These are phyloP conservation scores for Vigna nakashimae DNA, from an alignment of 306 rosid species.

Conservation along the genomic window DNA sequence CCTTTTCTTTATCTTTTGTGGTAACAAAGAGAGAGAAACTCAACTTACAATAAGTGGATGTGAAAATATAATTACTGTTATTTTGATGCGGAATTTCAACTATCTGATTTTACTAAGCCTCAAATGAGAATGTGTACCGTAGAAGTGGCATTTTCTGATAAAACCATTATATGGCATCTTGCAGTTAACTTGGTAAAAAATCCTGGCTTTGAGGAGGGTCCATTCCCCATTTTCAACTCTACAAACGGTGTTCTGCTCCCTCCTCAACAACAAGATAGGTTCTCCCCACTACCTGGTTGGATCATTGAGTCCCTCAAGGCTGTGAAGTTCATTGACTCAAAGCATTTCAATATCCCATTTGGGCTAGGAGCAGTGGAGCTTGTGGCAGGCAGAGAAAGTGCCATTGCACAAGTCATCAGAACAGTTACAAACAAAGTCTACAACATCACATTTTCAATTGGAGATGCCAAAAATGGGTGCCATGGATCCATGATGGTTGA, in stretches of 20 bases:
- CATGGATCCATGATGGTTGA: conserved; percentile 96
- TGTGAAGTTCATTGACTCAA: conserved; percentile 73
- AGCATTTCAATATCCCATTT: conserved; percentile 60
- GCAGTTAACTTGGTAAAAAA: conserved; percentile 87
- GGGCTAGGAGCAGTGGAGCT: conserved; percentile 83
- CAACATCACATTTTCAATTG: conserved; percentile 69
- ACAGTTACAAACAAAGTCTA: conserved; percentile 68
- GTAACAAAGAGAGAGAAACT: not conserved
- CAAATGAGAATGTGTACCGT: not conserved
- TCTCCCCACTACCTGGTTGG: conserved; percentile 97
- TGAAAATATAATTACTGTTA: not conserved
- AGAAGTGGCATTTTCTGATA: conserved; percentile 22
- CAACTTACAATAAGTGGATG: not conserved
- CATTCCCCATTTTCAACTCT: conserved; percentile 78
- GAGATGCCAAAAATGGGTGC: conserved; percentile 91
- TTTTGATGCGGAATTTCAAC: not conserved
- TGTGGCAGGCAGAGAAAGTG: conserved; percentile 93
- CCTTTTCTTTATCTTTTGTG: not conserved
- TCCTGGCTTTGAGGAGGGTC: conserved; percentile 85
- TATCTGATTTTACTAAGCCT: not conserved
- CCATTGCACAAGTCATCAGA: conserved; percentile 80
- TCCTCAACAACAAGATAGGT: conserved; percentile 77
- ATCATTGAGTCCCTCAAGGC: conserved; percentile 92
- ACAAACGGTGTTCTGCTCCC: conserved; percentile 88
- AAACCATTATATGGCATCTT: conserved; percentile 19